Evolutionary conservation across 2,329 filamentous ascomycete genomes (phyloP), one percentile per base, ranked within the genome.

Genomic region (Lachnellula cervina): DNA sequence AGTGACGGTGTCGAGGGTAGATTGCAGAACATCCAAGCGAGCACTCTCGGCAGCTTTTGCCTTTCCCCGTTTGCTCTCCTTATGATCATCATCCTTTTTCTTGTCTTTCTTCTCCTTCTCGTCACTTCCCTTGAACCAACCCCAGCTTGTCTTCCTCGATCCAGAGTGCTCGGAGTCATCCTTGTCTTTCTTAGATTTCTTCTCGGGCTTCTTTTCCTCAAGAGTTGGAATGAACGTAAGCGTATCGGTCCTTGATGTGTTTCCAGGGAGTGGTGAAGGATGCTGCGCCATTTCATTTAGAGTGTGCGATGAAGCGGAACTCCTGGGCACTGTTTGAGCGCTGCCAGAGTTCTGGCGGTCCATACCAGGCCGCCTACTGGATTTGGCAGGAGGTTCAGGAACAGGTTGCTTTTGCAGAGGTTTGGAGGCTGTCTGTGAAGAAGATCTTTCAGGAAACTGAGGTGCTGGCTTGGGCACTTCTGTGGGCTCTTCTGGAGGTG

Each of bases 1-100:
- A 37, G 71, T 68, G 17, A 77, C 77, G 44, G 77, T 82, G 49
- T 97, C 93, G 68, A 95, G 92, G 0, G 92, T 95, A 38, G 83
- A 88, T 68, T 97, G 92, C 21, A 96, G 77, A 21, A 96, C 82
- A 66, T 97, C 93, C 28, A 97, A 77, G 32, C 93, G 84, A 19
- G 88, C 87, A 63, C 86, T 91, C 65, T 96, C 92, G 61, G 76
- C 73, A 13, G 71, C 71, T 69, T 83, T 87, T 1, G 80, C 74
- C 66, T 90, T 92, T 43, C 81, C 80, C 64, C 86, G 86, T 69
- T 87, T 91, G 50, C 76, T 74, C 21, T 73, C 80, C 49, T 80
- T 80, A 51, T 80, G 77, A 34, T 75, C 81, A 25, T 81, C 80
- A 51, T 82, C 80, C 62, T 80, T 79, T 53, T 81, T 80, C 67